Conservation (phyloP, 176 grass and related monocot species). For the Aegilops umbellulata region DNA sequence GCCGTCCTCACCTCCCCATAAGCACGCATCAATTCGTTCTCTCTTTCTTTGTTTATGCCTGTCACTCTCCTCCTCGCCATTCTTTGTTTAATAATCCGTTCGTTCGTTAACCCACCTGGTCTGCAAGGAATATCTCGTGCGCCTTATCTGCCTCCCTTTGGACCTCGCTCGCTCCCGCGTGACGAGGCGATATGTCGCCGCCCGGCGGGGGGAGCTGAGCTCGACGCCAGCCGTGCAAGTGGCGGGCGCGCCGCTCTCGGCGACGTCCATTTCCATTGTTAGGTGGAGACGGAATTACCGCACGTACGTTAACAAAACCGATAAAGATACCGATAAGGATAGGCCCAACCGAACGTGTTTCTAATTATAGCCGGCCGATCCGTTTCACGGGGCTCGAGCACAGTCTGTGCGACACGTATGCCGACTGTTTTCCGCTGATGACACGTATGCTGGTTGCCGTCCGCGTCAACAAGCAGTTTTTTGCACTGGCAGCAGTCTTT, state of each 20-base stretch:
- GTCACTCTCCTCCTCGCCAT: too few relatives aligned
- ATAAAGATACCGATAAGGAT: neutral
- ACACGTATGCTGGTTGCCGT: neutral
- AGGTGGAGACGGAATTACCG: neutral
- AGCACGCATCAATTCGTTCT: neutral
- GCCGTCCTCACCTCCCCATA: too few relatives aligned
- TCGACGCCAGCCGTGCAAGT: slow-evolving; percentile 24
- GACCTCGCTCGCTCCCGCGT: neutral
- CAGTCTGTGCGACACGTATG: slow-evolving; percentile 12
- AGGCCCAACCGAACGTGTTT: neutral
- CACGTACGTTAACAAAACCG: neutral
- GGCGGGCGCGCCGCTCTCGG: neutral
- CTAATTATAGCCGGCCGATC: slow-evolving; percentile 1
- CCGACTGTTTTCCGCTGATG: neutral
- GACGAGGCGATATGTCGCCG: slow-evolving; percentile 6
- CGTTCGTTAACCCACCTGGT: neutral
- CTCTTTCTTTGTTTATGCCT: neutral
- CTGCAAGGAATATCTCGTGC: neutral
- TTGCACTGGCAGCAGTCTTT: neutral
- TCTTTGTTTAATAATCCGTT: too few relatives aligned
- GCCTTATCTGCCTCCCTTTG: neutral
- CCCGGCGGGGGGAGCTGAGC: neutral
- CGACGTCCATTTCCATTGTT: neutral
- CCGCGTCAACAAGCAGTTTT: neutral
- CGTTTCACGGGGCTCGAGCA: neutral